Percentiles rank a stretch among this genome's conserved stretches.
Evolutionary conservation across 2,329 filamentous ascomycete genomes (phyloP).

Genomic region (Sporothrix brunneoviolacea): DNA sequence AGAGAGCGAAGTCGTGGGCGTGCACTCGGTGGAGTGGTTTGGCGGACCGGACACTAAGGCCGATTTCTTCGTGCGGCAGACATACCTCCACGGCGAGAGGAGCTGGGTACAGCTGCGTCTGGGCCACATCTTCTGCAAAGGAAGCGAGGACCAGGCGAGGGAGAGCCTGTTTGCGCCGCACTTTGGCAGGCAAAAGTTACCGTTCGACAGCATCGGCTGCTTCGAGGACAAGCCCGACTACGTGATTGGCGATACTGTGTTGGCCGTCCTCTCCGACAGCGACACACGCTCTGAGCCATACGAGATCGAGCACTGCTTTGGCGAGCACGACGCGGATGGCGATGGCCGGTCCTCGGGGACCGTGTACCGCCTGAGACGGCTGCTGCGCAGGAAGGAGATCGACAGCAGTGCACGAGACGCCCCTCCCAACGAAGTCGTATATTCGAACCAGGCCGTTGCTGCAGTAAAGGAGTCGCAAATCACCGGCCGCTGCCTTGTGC

Average conservation of each 20-base stretch:
- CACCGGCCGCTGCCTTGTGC: constrained; percentile 51
- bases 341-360: background rate
- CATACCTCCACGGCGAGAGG: constrained; percentile 53
- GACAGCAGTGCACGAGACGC: constrained; percentile 27
- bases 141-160: constrained; percentile 10
- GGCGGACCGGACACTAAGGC: constrained; percentile 37
- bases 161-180: background rate
- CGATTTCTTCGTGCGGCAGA: constrained; percentile 64
- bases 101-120: constrained; percentile 54
- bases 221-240: constrained; percentile 26
- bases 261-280: constrained; percentile 32
- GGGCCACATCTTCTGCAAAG: constrained; percentile 47
- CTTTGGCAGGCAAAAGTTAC: background rate
- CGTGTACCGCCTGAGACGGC: constrained; percentile 39
- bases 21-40: constrained; percentile 53
- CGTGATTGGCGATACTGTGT: constrained; percentile 52
- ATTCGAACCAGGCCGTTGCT: constrained; percentile 39
- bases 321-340: too few relatives aligned
- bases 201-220: background rate
- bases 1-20: constrained; percentile 49
- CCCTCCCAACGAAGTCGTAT: constrained; percentile 53
- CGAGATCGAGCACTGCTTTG: constrained; percentile 53
- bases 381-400: constrained; percentile 43
- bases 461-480: constrained; percentile 35
- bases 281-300: constrained; percentile 49